Evolutionary conservation across 148 eudicot species (phyloP), one percentile per base, ranked within the genome.

Genomic region (Pharnaceum exiguum): DNA sequence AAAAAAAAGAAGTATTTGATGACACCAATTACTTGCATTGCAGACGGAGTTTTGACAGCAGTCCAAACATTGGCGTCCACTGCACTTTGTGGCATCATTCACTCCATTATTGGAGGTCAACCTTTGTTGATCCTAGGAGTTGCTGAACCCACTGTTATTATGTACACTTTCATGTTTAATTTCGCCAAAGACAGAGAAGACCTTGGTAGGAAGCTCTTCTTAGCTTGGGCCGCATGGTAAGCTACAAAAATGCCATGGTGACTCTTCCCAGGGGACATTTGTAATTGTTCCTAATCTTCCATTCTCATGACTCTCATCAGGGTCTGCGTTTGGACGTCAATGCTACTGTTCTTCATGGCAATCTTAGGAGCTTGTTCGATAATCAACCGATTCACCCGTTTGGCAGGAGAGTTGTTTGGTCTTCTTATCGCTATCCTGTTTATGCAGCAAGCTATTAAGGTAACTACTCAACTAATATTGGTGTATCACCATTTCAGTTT

Each of bases 191-290:
- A 77, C 37, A 77, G 81, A 32, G 69, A 81, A 10, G 90, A 84
- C 38, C 72, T 90, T 76, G 97, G 97, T 51, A 77, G 77, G 22
- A 74, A 78, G 51, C 65, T 90, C 42, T 86, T 90, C 64, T 71
- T 90, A 59, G 84, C 95, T 71, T 90, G 97, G 97, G 71, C 90
- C 33, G 95, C 86, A 70, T 90, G 97, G 97, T 90, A 60, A 82
- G 80, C 39, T 29, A 38, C 29, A 10, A 5, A 11, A 25, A 55
- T 7, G 11, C 33, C 10, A 28, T 22, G 30, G 18, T 5, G 15
- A 3, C 5, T 33, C 33, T 22, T 55, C 7, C 22, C 31, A n/a
- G 21, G 5, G 32, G 42, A 25, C 29, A 37, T 48, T 37, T 54
- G 28, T 35, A 37, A 22, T 44, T 26, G 42, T 22, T 25, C 17